Evolutionary conservation across 2,329 filamentous ascomycete genomes (phyloP), one percentile per base, ranked within the genome.

Genomic region (Aspergillus ruber): DNA sequence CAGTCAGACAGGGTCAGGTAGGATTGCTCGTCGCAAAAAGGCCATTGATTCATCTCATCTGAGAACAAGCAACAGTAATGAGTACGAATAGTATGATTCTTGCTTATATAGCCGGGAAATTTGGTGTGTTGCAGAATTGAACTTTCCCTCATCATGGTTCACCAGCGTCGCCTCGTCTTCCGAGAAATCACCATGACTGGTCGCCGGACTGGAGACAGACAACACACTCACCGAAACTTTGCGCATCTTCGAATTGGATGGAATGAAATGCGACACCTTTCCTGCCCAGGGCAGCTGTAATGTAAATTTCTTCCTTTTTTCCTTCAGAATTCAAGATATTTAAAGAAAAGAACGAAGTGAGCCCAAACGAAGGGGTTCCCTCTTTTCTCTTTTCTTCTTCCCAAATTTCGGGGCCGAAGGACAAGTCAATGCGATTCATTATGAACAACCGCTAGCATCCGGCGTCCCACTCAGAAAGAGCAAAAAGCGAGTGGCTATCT

Each of bases 361-460:
- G 21, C 18, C 36, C n/a, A n/a, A 36, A 36, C 9, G 33, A 36
- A 17, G 17, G 7, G 33, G 25, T 18, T 39, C 36, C 8, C 6
- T 39, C 36, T 18, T 12, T 20, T 39, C 8, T 39, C 17, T 39
- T 20, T 18, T 39, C 10, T 39, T 39, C 17, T 39, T 39, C 17
- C 21, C 17, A 18, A 18, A 20, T 39, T 18, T 12, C 15, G 10
- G 9, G 10, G 1, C 36, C 17, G 4, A 20, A 17, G 15, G 17
- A 39, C 15, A 39, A 18, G 17, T 8, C 36, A 39, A 39, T 20
- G 15, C 36, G 36, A 39, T 21, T 29, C 49, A 56, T 61, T 53
- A 56, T 62, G 57, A 56, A 20, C 10, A 56, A 63, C 60, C 60
- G 60, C 61, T 60, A 53, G 56, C 36, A 60, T 62, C 60, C 60